phyloP scores from a whole-genome alignment of 2,329 filamentous ascomycete species.

The Corinectria fuckeliana region DNA sequence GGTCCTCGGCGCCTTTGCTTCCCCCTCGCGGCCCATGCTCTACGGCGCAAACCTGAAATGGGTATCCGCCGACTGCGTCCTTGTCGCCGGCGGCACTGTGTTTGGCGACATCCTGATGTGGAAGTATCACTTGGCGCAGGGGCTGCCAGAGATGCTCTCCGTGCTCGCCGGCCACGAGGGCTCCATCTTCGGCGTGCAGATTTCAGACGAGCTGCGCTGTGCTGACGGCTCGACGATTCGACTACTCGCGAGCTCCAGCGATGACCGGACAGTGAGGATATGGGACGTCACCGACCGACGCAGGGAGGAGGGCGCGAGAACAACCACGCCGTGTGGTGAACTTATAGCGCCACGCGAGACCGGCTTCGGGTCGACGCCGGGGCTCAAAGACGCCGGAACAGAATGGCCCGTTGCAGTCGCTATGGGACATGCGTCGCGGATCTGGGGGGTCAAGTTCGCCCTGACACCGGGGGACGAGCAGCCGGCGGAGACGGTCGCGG shows the following conservation, averaged over 20 bases:
- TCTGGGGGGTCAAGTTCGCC: constrained; percentile 84
- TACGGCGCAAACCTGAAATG: constrained; percentile 82
- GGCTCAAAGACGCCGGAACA: constrained; percentile 18
- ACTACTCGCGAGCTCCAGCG: constrained; percentile 90
- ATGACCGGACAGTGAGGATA: constrained; percentile 86
- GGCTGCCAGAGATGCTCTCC: constrained; percentile 51
- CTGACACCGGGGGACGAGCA: constrained; percentile 30
- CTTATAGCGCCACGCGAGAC: constrained; percentile 59
- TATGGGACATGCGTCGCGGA: constrained; percentile 88
- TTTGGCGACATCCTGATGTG: constrained; percentile 95
- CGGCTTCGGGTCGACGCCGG: constrained; percentile 59
- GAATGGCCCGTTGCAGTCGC: constrained; percentile 66
- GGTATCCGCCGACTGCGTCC: constrained; percentile 62
- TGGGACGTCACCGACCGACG: constrained; percentile 77
- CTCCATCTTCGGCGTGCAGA: constrained; percentile 87
- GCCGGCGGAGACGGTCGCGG: constrained; percentile 44
- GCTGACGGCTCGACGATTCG: constrained; percentile 52
- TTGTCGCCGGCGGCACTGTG: constrained; percentile 88
- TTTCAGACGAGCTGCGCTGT: constrained; percentile 63
- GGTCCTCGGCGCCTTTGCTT: constrained; percentile 57
- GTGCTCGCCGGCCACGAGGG: constrained; percentile 79
- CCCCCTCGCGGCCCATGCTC: constrained; percentile 80
- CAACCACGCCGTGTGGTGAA: constrained; percentile 14
- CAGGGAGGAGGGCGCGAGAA: constrained; percentile 1
- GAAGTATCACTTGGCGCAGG: constrained; percentile 64